phyloP scores from a whole-genome alignment of 2,329 filamentous ascomycete species.

The Juglanconis juglandina region DNA sequence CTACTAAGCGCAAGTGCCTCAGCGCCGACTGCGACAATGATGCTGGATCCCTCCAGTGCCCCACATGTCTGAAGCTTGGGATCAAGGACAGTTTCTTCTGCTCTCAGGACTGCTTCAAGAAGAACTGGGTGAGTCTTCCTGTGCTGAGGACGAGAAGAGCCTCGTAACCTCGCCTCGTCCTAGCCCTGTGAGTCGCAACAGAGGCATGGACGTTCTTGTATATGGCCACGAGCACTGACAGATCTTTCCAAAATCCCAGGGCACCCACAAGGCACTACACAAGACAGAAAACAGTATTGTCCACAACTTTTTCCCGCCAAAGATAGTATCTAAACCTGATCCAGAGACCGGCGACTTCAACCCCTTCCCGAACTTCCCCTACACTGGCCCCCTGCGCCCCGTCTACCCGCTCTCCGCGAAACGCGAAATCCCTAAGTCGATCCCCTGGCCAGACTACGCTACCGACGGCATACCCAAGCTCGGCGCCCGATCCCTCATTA shows the following conservation, averaged over 20 bases:
- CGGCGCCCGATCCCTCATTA: conserved; percentile 54
- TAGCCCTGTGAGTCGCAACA: neutral
- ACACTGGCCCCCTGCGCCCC: conserved; percentile 76
- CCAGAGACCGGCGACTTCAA: conserved; percentile 88
- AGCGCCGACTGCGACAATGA: conserved; percentile 84
- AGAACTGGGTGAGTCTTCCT: conserved; percentile 81
- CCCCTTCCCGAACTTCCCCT: conserved; percentile 84
- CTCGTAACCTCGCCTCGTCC: neutral
- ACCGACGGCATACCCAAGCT: conserved; percentile 71
- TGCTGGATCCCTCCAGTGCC: conserved; percentile 83
- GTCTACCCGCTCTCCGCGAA: conserved; percentile 78
- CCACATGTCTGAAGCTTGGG: conserved; percentile 86
- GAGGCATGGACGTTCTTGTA: neutral
- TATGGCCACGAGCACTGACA: conserved; percentile 17
- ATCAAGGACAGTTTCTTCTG: conserved; percentile 93
- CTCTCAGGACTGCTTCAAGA: conserved; percentile 98
- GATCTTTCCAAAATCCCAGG: conserved; percentile 43
- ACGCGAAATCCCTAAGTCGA: conserved; percentile 72
- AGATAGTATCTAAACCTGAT: conserved; percentile 85
- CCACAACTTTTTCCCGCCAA: conserved; percentile 69
- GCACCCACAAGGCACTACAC: conserved; percentile 77
- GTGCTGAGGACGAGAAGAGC: neutral
- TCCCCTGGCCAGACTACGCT: conserved; percentile 84
- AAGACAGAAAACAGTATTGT: conserved; percentile 76
- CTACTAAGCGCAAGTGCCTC: conserved; percentile 67